Conservation (phyloP, 805 yeast species). For the Kodamaea fukazawae region DNA sequence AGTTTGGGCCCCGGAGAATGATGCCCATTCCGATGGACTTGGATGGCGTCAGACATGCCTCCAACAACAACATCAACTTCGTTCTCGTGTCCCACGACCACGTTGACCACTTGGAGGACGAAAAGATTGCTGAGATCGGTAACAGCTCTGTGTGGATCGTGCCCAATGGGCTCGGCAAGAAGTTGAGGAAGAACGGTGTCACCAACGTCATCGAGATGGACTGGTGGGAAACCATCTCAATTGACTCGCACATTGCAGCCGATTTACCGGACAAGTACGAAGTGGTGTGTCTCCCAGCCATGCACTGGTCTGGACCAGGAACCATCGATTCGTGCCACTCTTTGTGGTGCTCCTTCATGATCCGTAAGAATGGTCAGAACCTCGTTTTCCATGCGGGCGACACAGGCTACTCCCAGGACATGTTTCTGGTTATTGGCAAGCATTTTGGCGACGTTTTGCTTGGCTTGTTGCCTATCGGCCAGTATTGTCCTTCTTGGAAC, state of each 20-base stretch:
- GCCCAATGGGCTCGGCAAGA: slow-evolving; percentile 71
- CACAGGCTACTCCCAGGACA: slow-evolving; percentile 79
- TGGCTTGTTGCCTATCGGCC: slow-evolving; percentile 88
- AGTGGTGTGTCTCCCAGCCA: slow-evolving; percentile 86
- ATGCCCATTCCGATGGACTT: slow-evolving; percentile 69
- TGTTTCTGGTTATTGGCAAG: slow-evolving; percentile 64
- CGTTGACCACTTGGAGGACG: slow-evolving; percentile 87
- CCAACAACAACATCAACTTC: slow-evolving; percentile 60
- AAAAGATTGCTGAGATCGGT: slow-evolving; percentile 49
- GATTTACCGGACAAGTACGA: slow-evolving; percentile 55
- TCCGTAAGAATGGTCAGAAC: slow-evolving; percentile 65
- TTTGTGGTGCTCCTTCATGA: slow-evolving; percentile 85
- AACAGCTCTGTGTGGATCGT: slow-evolving; percentile 77
- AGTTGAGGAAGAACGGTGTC: slow-evolving; percentile 58
- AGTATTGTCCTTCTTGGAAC: slow-evolving; percentile 94
- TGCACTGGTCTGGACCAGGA: slow-evolving; percentile 95
- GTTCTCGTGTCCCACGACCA: slow-evolving; percentile 90
- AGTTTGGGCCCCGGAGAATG: slow-evolving; percentile 82
- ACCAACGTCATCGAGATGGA: slow-evolving; percentile 69
- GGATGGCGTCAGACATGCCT: slow-evolving; percentile 47
- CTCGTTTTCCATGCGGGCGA: slow-evolving; percentile 91
- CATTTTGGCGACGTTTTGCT: slow-evolving; percentile 56
- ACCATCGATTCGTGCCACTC: slow-evolving; percentile 77
- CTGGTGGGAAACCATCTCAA: slow-evolving; percentile 75
- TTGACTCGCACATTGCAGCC: slow-evolving; percentile 38